A percentile compares a stretch with the other conserved stretches of the same genome.
Conservation (phyloP, 352 stramenopile species). For the Pythium volutum region DNA sequence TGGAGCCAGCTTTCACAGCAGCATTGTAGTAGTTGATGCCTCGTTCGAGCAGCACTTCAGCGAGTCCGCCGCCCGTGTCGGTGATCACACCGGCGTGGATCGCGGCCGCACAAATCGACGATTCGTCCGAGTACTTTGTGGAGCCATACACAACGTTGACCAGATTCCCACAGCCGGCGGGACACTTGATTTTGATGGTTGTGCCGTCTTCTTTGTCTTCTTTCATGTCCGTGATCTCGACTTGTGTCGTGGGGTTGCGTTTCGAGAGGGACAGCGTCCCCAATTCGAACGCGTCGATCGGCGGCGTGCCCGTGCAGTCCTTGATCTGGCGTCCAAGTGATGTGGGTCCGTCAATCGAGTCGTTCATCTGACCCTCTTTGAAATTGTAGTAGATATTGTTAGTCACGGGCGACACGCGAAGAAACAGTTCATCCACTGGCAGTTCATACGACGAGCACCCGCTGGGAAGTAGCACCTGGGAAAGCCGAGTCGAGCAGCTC, state of each 20-base stretch:
- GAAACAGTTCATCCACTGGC: slow-evolving; percentile 86
- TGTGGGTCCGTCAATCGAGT: slow-evolving; percentile 45
- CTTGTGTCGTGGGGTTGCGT: slow-evolving; percentile 16
- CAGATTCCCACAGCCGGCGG: slow-evolving; percentile 39
- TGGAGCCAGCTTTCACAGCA: slow-evolving; percentile 30
- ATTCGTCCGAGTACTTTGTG: slow-evolving; percentile 84
- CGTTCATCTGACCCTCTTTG: slow-evolving; percentile 33
- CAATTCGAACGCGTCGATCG: slow-evolving; percentile 79
- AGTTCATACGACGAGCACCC: slow-evolving; percentile 94
- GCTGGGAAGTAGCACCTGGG: slow-evolving; percentile 87
- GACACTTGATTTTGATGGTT: slow-evolving; percentile 83
- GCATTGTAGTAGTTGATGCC: slow-evolving; percentile 36
- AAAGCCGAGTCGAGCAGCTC: slow-evolving; percentile 75
- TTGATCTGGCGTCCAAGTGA: slow-evolving; percentile 75
- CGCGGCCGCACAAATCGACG: slow-evolving; percentile 90
- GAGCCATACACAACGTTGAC: slow-evolving; percentile 61
- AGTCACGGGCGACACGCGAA: slow-evolving; percentile 61
- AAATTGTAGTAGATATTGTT: slow-evolving; percentile 96
- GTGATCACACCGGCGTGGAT: slow-evolving; percentile 83
- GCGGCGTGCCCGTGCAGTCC: slow-evolving; percentile 90
- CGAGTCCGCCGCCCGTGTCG: slow-evolving; percentile 38
- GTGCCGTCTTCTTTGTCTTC: slow-evolving; percentile 90
- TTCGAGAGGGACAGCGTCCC: slow-evolving; percentile 42
- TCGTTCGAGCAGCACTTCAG: slow-evolving; percentile 73
- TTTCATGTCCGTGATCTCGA: slow-evolving; percentile 35